Evolutionary conservation across 768 basidiomycete genomes (phyloP), one percentile per base, ranked within the genome.

Genomic region (Suillus subalutaceus): DNA sequence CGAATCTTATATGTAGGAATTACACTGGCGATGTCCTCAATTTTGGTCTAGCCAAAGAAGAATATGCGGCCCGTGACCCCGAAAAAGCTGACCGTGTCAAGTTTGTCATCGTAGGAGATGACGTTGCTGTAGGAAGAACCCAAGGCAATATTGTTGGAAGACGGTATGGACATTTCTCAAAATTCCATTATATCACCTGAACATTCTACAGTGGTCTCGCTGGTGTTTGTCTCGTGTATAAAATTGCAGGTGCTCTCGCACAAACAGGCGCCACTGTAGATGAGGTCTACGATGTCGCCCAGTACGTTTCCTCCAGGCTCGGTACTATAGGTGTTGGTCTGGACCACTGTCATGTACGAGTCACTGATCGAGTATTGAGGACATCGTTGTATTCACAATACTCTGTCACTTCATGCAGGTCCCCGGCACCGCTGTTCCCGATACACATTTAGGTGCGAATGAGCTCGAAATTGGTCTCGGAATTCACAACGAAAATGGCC

Each of bases 21-120:
- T 94, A 94, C 73, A 95, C 93, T 0, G 95, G 95, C 20, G 95
- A 97, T 70, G 85, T 95, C 44, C 87, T 97, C 57, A 94, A 96
- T 73, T 97, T 97, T 72, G 95, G 95, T 30, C 85, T 97, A 12
- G 94, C 94, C 4, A 90, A 88, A 70, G 94, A 97, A 72, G 90
- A 92, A 70, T 90, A 90, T 67, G 88, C 91, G 4, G 88, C 92
- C 6, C 76, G 82, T 58, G 84, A 90, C 64, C 89, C 92, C 0
- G 84, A 87, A 30, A 88, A 88, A 71, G 84, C 90, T 1, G 84
- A 90, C 62, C 79, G 79, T 35, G 85, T 93, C 73, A 88, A 85
- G 71, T 91, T 96, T 63, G 82, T 96, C 38, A 85, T 95, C 52
- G 93, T 97, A 6, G 94, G 90, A 7, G 95, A 97, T 74, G 95